Base-by-base conservation (phyloP, 495 filamentous ascomycete genomes). In the Halenospora varia region DNA sequence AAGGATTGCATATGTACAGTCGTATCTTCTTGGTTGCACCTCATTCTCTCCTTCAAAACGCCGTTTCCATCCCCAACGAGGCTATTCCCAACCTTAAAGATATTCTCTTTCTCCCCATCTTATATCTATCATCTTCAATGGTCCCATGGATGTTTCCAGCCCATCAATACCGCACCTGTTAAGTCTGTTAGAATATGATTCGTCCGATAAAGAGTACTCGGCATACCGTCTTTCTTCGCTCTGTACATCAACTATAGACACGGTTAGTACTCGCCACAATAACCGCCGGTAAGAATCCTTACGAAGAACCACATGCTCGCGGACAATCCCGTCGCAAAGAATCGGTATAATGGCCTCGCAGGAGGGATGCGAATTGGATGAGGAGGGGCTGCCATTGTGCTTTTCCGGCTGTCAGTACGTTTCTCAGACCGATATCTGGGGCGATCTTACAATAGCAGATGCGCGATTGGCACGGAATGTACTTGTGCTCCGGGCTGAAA, bases 271-370 rank as follows among this genome's bases (percentile, higher is more conserved):
- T 40, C 11, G 23, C 11, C 46, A 18, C 22, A 42, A 11, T 53
- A 26, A 1, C 19, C 4, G 17, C 10, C 19, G 13, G 9, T 20
- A 35, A 20, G 17, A 26, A 58, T 46, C 66, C 88, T 66, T 82
- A 98, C 94, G 73, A 92, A 97, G 76, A 97, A 97, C 94, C 94
- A 99, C 95, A 97, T 99, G 76, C 86, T 88, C 19, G 94, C 94
- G 59, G 91, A 90, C 49, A 99, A 75, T 52, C 84, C 87, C 24
- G 90, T 97, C 44, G 89, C 94, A 42, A 85, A 78, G 69, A 89
- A 88, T 66, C 90, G 81, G 75, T 97, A 95, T 66, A 96, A 67
- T 52, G 83, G 85, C 53, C 88, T 84, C 39, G 77, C 78, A 55
- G 86, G 86, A 70, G 88, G 86, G 63, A 89, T 70, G n/a, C 18